These are phyloP conservation scores for Pseudogymnoascus sp. DNA, from an alignment of 2,329 filamentous ascomycete genomes.

Conservation along the genomic window DNA sequence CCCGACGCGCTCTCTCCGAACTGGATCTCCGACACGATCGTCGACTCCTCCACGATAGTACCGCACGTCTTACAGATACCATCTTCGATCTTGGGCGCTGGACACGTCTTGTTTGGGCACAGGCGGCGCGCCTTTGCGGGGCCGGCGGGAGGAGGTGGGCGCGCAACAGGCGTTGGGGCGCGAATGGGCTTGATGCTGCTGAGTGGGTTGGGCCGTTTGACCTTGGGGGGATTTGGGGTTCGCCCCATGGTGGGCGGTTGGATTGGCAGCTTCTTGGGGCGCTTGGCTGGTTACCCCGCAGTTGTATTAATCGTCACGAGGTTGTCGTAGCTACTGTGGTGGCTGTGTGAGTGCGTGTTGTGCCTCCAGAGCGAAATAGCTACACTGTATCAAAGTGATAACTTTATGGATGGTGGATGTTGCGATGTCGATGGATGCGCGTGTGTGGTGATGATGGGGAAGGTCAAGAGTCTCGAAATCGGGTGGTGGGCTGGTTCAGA, in stretches of 20 bases:
- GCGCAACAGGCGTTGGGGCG: constrained; percentile 17
- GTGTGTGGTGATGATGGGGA: neutral
- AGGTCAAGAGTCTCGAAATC: neutral
- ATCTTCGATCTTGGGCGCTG: constrained; percentile 53
- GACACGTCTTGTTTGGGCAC: constrained; percentile 53
- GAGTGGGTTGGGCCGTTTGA: constrained; percentile 18
- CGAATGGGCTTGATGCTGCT: constrained; percentile 18
- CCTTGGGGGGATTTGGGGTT: constrained; percentile 11
- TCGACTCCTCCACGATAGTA: constrained; percentile 72
- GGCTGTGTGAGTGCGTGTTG: neutral
- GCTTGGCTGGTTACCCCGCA: neutral
- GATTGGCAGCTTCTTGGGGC: neutral
- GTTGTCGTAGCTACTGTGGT: neutral
- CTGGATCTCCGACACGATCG: constrained; percentile 84
- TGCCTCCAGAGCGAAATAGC: neutral
- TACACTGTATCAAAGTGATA: neutral
- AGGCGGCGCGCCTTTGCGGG: constrained; percentile 11
- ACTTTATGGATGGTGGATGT: neutral
- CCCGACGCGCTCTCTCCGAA: constrained; percentile 84
- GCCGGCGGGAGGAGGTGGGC: constrained; percentile 16
- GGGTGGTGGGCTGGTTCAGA: constrained; percentile 7
- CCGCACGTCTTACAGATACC: constrained; percentile 77
- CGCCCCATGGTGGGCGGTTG: neutral
- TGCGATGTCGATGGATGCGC: neutral
- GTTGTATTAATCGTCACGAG: neutral